These are phyloP conservation scores for Angophora floribunda DNA, from an alignment of 345 rosid species.

Conservation along the genomic window DNA sequence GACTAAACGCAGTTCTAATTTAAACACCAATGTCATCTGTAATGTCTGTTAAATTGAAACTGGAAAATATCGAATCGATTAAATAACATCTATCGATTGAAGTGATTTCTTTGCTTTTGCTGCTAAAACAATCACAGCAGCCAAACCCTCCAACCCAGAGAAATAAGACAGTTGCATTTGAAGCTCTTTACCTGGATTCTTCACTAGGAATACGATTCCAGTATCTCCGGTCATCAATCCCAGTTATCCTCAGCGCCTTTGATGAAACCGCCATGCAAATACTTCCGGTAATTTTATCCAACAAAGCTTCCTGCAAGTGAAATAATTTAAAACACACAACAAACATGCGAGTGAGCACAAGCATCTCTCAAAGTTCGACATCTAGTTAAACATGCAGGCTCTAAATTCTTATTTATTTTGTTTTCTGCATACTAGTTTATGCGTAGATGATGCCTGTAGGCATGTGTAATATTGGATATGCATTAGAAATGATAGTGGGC, in stretches of 20 bases:
- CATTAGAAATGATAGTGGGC: background rate
- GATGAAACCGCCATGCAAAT: constrained; percentile 52
- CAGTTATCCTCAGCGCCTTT: constrained; percentile 51
- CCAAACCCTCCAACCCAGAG: background rate
- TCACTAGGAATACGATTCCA: constrained; percentile 50
- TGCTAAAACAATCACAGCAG: background rate
- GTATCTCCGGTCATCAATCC: constrained; percentile 71
- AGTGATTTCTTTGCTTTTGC: background rate
- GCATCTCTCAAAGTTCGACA: background rate
- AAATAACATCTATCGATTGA: background rate
- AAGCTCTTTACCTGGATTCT: constrained; percentile 44
- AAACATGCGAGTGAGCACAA: background rate
- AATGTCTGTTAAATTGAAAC: background rate
- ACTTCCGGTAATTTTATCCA: constrained; percentile 50
- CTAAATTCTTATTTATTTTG: background rate
- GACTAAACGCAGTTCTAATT: background rate
- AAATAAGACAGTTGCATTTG: background rate
- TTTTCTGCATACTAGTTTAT: background rate
- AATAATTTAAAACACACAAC: background rate
- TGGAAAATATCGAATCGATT: background rate
- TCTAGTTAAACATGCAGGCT: background rate
- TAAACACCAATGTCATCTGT: background rate
- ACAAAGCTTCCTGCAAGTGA: constrained; percentile 11
- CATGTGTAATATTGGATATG: background rate
- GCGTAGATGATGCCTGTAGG: background rate